Conservation (phyloP, 2,329 filamentous ascomycete genomes). For the Verticillium klebahnii region DNA sequence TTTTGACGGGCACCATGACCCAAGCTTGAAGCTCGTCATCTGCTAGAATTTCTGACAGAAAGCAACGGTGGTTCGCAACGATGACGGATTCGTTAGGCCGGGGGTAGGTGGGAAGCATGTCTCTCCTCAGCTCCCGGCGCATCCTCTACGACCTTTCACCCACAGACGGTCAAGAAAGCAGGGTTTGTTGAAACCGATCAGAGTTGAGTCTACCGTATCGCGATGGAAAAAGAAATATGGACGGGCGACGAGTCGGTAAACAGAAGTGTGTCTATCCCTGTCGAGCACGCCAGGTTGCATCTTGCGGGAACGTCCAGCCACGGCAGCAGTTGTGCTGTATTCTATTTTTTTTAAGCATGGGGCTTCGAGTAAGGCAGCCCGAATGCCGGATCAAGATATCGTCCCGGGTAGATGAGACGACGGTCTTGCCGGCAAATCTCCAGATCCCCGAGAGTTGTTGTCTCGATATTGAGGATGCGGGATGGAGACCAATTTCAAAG, state of each 20-base stretch:
- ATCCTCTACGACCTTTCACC: neutral
- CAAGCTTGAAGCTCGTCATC: neutral
- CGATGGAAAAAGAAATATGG: neutral
- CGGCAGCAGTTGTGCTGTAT: too few relatives aligned
- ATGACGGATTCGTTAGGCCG: neutral
- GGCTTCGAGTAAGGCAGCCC: neutral
- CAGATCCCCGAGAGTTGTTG: neutral
- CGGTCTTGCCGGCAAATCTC: neutral
- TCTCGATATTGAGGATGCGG: neutral
- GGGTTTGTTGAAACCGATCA: neutral
- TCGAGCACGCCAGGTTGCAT: too few relatives aligned
- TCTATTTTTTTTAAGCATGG: too few relatives aligned
- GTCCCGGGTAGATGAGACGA: neutral
- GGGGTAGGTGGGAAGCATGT: neutral
- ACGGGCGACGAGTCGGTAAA: neutral
- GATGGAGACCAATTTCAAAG: neutral
- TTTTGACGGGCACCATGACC: neutral
- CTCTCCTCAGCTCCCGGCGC: neutral
- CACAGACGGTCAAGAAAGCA: neutral
- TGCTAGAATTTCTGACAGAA: neutral
- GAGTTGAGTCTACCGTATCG: neutral
- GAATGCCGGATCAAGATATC: neutral
- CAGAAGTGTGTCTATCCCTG: too few relatives aligned
- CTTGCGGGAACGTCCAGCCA: too few relatives aligned
- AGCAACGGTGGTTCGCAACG: neutral